These are phyloP conservation scores for Cyclocybe cylindracea DNA, from an alignment of 768 basidiomycete species.

Conservation along the genomic window DNA sequence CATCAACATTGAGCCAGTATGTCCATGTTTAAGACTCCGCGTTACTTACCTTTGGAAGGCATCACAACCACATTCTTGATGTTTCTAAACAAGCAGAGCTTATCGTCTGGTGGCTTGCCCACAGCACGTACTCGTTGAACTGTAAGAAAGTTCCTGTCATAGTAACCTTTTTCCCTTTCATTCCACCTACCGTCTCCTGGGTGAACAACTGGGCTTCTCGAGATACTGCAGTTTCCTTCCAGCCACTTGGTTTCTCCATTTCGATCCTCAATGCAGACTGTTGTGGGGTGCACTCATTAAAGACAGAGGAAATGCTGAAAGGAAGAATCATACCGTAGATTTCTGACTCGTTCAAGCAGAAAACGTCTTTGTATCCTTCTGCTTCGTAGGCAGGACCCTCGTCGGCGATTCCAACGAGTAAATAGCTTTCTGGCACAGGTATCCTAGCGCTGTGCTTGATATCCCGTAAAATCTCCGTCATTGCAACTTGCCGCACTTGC, in stretches of 20 bases:
- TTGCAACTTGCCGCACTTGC: slow-evolving; percentile 58
- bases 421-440: slow-evolving; percentile 63
- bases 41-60: slow-evolving; percentile 52
- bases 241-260: slow-evolving; percentile 56
- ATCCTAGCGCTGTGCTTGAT: slow-evolving; percentile 80
- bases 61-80: slow-evolving; percentile 76
- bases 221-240: slow-evolving; percentile 62
- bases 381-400: slow-evolving; percentile 68
- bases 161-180: not conserved
- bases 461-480: slow-evolving; percentile 65
- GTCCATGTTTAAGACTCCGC: not conserved
- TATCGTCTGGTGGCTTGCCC: slow-evolving; percentile 61
- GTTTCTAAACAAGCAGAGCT: slow-evolving; percentile 56
- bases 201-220: slow-evolving; percentile 74
- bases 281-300: no score
- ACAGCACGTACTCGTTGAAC: slow-evolving; percentile 74
- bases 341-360: slow-evolving; percentile 51
- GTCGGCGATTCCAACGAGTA: slow-evolving; percentile 81
- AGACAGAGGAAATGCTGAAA: not conserved
- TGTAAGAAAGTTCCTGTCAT: slow-evolving; percentile 19
- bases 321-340: slow-evolving; percentile 57
- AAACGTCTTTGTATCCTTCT: slow-evolving; percentile 54
- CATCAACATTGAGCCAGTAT: not conserved
- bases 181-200: slow-evolving; percentile 64
- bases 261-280: slow-evolving; percentile 61